phyloP scores from a whole-genome alignment of 257 asterid species.

The Pogostemon cablin region DNA sequence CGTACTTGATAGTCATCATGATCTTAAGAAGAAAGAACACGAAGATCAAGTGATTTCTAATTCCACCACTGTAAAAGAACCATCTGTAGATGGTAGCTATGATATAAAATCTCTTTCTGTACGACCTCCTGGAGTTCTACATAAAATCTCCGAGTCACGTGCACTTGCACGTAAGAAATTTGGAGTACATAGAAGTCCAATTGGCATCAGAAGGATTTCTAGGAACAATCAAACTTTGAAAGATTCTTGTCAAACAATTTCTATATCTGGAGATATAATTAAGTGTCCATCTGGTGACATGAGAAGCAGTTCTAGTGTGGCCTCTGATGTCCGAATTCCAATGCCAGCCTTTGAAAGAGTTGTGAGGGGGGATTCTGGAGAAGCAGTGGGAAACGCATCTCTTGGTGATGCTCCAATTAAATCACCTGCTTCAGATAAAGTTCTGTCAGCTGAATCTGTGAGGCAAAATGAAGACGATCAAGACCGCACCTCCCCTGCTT shows the following conservation, averaged over 20 bases:
- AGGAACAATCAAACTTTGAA: slow-evolving; percentile 33
- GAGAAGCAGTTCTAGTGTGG: slow-evolving; percentile 11
- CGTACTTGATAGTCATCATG: slow-evolving; percentile 30
- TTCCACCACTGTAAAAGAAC: slow-evolving; percentile 27
- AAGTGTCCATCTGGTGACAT: slow-evolving; percentile 23
- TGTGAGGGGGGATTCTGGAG: slow-evolving; percentile 31
- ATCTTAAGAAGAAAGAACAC: slow-evolving; percentile 36
- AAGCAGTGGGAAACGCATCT: slow-evolving; percentile 21
- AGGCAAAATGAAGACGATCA: slow-evolving; percentile 37
- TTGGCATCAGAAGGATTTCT: slow-evolving; percentile 54
- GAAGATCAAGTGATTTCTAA: slow-evolving; percentile 47
- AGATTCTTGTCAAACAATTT: slow-evolving; percentile 20
- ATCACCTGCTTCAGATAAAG: slow-evolving; percentile 26
- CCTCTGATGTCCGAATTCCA: slow-evolving; percentile 26
- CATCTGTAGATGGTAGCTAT: slow-evolving; percentile 5
- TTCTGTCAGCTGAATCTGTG: slow-evolving; percentile 33
- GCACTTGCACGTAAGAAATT: slow-evolving; percentile 42
- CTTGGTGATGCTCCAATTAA: slow-evolving; percentile 26
- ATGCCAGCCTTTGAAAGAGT: slow-evolving; percentile 22
- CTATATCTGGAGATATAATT: slow-evolving; percentile 36
- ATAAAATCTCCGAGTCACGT: slow-evolving; percentile 30
- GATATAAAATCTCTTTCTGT: slow-evolving; percentile 27
- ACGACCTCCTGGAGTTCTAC: slow-evolving; percentile 35
- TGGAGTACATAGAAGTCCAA: slow-evolving; percentile 52
- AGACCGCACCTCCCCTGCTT: slow-evolving; percentile 18